phyloP scores from a whole-genome alignment of 2,329 filamentous ascomycete species.

The Fusarium sp. region DNA sequence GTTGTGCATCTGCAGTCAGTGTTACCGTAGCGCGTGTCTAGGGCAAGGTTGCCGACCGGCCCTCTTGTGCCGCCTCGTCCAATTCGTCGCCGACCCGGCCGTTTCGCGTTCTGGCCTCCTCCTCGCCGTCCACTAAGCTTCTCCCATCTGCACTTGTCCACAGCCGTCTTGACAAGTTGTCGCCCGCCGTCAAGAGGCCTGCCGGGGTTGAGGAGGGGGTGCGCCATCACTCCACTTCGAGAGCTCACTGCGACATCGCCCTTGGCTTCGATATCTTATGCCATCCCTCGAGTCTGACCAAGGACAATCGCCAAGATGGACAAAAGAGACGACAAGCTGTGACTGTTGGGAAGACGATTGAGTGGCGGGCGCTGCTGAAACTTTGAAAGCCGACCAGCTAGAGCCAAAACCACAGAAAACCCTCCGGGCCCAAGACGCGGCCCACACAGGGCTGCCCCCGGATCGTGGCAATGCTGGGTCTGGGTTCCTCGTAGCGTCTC shows the following conservation, averaged over 20 bases:
- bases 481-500: slow-evolving; percentile 28
- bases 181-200: slow-evolving; percentile 33
- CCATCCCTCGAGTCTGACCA: slow-evolving; percentile 4
- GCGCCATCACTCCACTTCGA: slow-evolving; percentile 42
- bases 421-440: slow-evolving; percentile 17
- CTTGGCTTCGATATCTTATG: slow-evolving; percentile 27
- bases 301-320: neutral
- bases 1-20: slow-evolving; percentile 35
- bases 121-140: slow-evolving; percentile 24
- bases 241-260: slow-evolving; percentile 39
- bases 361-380: slow-evolving; percentile 36
- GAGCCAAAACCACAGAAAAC: slow-evolving; percentile 20
- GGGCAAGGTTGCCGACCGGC: slow-evolving; percentile 33
- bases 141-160: slow-evolving; percentile 30
- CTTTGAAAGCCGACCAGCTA: slow-evolving; percentile 22
- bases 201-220: slow-evolving; percentile 37
- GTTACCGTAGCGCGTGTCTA: slow-evolving; percentile 35
- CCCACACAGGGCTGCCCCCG: slow-evolving; percentile 30
- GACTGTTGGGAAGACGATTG: slow-evolving; percentile 20
- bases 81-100: slow-evolving; percentile 29
- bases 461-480: slow-evolving; percentile 20
- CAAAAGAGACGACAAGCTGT: neutral
- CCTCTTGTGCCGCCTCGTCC: slow-evolving; percentile 22
- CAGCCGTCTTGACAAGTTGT: slow-evolving; percentile 41
- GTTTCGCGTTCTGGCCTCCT: slow-evolving; percentile 32